phyloP scores from a whole-genome alignment of 139 green algal species.

The Chlorella sp. region DNA sequence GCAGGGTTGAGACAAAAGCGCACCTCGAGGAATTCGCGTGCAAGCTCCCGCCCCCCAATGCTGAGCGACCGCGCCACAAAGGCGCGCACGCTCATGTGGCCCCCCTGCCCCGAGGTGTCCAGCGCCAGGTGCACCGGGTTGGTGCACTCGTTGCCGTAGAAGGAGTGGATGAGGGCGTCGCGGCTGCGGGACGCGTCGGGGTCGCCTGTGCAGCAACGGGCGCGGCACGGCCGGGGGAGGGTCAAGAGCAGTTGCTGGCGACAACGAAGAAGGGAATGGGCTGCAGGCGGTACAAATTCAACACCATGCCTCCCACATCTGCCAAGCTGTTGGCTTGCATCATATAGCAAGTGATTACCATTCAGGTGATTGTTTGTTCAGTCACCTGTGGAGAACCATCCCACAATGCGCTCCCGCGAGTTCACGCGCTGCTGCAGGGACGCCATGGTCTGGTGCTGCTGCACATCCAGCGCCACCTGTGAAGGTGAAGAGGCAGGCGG shows the following conservation, averaged over 20 bases:
- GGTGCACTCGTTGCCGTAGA: constrained; percentile 79
- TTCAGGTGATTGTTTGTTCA: too few relatives aligned
- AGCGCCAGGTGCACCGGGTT: constrained; percentile 86
- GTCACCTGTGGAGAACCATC: constrained; percentile 93
- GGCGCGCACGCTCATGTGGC: constrained; percentile 68
- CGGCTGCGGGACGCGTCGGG: constrained; percentile 46
- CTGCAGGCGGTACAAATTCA: too few relatives aligned
- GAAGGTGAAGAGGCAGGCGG: not conserved
- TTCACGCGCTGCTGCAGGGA: constrained; percentile 91
- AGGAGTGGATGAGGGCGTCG: constrained; percentile 94
- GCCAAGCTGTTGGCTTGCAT: too few relatives aligned
- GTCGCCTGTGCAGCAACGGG: not conserved
- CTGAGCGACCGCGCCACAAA: constrained; percentile 75
- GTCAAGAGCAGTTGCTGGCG: too few relatives aligned
- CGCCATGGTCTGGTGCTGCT: constrained; percentile 94
- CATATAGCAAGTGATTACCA: too few relatives aligned
- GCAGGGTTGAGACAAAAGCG: too few relatives aligned
- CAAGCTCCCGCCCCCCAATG: constrained; percentile 65
- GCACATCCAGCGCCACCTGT: constrained; percentile 94
- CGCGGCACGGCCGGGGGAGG: too few relatives aligned
- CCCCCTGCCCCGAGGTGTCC: constrained; percentile 78
- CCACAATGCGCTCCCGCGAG: constrained; percentile 85
- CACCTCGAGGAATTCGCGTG: constrained; percentile 91
- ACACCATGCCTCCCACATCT: too few relatives aligned
- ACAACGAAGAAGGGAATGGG: too few relatives aligned